Evolutionary conservation across 1,284 basidiomycete genomes (phyloP).

Genomic region (Neonothopanus nambi): DNA sequence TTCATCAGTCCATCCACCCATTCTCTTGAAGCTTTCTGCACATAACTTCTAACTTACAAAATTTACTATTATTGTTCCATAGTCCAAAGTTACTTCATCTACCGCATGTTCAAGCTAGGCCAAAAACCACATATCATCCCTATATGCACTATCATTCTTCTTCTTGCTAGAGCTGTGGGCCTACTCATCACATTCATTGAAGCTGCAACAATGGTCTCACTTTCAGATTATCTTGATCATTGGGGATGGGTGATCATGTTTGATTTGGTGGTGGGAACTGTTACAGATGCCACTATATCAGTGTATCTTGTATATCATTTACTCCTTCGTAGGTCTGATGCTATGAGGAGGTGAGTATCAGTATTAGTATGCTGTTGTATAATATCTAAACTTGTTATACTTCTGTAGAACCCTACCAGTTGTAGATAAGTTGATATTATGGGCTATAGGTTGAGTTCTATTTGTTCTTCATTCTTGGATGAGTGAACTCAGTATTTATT

Average conservation of each 20-base stretch:
- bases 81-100: constrained; percentile 1
- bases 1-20: too few relatives aligned
- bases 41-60: neutral
- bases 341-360: neutral
- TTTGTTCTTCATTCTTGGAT: too few relatives aligned
- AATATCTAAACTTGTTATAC: neutral
- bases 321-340: neutral
- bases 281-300: neutral
- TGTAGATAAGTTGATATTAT: constrained; percentile 2
- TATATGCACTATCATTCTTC: neutral
- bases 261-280: neutral
- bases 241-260: neutral
- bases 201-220: too few relatives aligned
- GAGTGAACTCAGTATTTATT: too few relatives aligned
- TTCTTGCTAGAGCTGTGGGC: neutral
- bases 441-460: neutral
- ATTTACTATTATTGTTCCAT: neutral
- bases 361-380: neutral
- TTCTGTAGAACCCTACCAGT: neutral
- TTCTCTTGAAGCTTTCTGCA: too few relatives aligned
- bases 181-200: too few relatives aligned
- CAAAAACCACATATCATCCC: neutral
- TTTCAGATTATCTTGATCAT: neutral
- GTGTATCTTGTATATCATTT: neutral
- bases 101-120: neutral